phyloP scores from a whole-genome alignment of 2,329 filamentous ascomycete species.

The Aureobasidium vineae region DNA sequence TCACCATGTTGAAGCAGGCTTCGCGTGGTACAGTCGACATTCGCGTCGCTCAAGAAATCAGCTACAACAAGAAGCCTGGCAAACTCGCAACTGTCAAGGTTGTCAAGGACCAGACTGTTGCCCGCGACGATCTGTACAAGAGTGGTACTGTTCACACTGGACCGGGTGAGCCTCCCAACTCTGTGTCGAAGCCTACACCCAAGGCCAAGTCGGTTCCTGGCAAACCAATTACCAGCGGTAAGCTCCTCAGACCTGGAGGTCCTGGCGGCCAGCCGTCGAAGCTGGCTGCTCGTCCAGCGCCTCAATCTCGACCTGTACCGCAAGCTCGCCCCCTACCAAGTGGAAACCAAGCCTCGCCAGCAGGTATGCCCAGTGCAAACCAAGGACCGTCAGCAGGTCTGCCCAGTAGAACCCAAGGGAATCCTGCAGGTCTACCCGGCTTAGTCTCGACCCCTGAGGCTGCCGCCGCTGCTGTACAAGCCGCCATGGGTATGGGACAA shows the following conservation, averaged over 20 bases:
- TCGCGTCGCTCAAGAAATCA: conserved; percentile 77
- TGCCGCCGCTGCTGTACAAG: conserved; percentile 48
- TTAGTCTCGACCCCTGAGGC: conserved; percentile 42
- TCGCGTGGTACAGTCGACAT: conserved; percentile 79
- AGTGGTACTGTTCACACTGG: conserved; percentile 86
- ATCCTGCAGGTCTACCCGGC: conserved; percentile 22
- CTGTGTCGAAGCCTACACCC: conserved; percentile 78
- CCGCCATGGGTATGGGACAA: conserved; percentile 38
- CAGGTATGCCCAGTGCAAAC: conserved; percentile 33
- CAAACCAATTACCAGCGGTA: conserved; percentile 88
- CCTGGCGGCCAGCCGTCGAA: conserved; percentile 78
- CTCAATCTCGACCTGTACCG: conserved; percentile 49
- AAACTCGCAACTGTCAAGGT: conserved; percentile 89
- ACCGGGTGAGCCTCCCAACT: conserved; percentile 77
- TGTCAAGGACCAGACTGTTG: conserved; percentile 75
- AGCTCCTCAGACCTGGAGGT: conserved; percentile 87
- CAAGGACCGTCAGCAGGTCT: conserved; percentile 26
- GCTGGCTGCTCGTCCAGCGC: conserved; percentile 53
- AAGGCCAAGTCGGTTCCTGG: conserved; percentile 82
- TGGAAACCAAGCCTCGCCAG: conserved; percentile 6
- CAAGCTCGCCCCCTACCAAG: conserved; percentile 43
- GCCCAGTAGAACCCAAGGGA: conserved; percentile 32
- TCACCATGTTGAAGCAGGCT: conserved; percentile 80
- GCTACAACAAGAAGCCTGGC: conserved; percentile 97
- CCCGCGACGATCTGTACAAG: conserved; percentile 82